phyloP scores from a whole-genome alignment of 2,329 filamentous ascomycete genomes.

The Aspergillus tubingensis region DNA sequence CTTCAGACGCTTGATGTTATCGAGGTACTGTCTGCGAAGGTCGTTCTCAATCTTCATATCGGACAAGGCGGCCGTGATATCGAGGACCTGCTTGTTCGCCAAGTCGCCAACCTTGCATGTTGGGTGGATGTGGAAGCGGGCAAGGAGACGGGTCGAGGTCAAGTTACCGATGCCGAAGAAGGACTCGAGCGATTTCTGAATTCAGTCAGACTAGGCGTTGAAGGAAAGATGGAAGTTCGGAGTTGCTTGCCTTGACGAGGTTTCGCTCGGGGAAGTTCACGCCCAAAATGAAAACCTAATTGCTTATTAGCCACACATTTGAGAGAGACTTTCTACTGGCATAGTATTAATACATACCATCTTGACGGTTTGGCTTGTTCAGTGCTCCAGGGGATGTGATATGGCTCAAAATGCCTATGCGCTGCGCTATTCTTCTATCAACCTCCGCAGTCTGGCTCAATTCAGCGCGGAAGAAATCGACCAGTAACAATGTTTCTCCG shows the following conservation, averaged over 20 bases:
- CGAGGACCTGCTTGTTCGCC: conserved; percentile 73
- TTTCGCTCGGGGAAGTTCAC: conserved; percentile 81
- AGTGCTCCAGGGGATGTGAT: conserved; percentile 11
- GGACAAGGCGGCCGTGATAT: conserved; percentile 80
- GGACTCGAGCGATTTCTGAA: conserved; percentile 63
- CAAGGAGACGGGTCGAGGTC: conserved; percentile 73
- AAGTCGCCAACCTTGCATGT: conserved; percentile 76
- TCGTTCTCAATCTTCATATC: conserved; percentile 95
- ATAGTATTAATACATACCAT: conserved; percentile 29
- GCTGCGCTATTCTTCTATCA: conserved; percentile 11
- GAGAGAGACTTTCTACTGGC: not conserved
- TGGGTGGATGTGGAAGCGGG: conserved; percentile 85
- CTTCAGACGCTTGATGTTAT: conserved; percentile 82
- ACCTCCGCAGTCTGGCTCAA: conserved; percentile 11
- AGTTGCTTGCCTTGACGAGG: conserved; percentile 71
- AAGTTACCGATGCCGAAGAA: conserved; percentile 84
- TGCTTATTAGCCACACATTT: conserved; percentile 13
- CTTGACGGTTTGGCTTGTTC: conserved; percentile 21
- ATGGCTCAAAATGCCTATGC: conserved; percentile 12
- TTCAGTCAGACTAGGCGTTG: conserved; percentile 3
- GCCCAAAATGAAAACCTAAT: conserved; percentile 79
- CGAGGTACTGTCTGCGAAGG: conserved; percentile 71
- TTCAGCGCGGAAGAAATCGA: conserved; percentile 34
- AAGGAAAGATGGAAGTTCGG: conserved; percentile 3
- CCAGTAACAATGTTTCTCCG: conserved; percentile 40